These are phyloP conservation scores for Castanea crenata DNA, from an alignment of 306 rosid genomes.

Conservation along the genomic window DNA sequence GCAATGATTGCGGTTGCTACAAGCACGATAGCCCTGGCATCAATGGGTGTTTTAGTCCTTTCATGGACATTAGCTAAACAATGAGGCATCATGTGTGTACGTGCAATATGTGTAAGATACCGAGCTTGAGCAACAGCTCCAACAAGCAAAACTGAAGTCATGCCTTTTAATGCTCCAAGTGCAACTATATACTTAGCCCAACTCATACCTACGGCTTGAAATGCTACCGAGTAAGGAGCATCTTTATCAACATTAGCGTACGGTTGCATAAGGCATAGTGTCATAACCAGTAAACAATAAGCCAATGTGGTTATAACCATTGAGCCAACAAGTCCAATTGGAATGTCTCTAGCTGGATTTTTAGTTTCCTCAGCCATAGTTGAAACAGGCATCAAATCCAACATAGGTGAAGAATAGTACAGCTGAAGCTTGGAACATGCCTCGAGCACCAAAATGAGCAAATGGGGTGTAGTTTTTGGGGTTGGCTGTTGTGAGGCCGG, in stretches of 20 bases:
- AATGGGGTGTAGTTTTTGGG: constrained; percentile 38
- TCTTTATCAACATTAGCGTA: constrained; percentile 26
- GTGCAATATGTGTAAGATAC: constrained; percentile 72
- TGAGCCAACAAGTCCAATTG: constrained; percentile 65
- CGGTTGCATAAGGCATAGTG: constrained; percentile 62
- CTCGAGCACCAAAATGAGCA: constrained; percentile 35
- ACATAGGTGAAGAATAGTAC: constrained; percentile 71
- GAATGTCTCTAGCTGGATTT: constrained; percentile 65
- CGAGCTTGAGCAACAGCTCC: constrained; percentile 72
- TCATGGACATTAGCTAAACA: constrained; percentile 60
- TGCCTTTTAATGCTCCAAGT: constrained; percentile 66
- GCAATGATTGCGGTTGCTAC: constrained; percentile 60
- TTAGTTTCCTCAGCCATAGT: constrained; percentile 82
- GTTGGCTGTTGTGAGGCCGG: constrained; percentile 58
- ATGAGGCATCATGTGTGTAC: constrained; percentile 61
- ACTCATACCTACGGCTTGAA: constrained; percentile 51
- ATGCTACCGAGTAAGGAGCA: constrained; percentile 59
- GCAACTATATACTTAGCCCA: constrained; percentile 84
- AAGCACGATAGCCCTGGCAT: constrained; percentile 58
- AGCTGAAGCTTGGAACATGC: constrained; percentile 54
- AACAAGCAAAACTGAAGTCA: constrained; percentile 66
- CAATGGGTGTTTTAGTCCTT: constrained; percentile 61
- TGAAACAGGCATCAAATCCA: constrained; percentile 60
- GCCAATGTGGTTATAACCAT: constrained; percentile 41
- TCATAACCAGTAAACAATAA: constrained; percentile 48